Evolutionary conservation across 2,329 filamentous ascomycete species (phyloP), one percentile per base, ranked within the genome.

Genomic region (Fusarium anguioides): DNA sequence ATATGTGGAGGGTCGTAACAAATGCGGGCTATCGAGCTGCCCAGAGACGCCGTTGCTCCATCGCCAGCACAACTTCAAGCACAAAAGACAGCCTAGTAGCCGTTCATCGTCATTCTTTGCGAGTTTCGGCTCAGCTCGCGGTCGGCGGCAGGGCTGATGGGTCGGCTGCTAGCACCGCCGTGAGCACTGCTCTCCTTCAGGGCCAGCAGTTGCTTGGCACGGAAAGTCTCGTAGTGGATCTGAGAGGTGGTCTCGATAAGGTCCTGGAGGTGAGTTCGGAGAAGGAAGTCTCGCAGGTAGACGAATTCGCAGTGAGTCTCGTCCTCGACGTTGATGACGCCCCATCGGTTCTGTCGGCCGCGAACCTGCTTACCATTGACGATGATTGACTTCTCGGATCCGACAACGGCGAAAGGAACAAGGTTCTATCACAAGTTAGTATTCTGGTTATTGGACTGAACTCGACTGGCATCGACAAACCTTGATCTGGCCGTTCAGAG

Each of bases 211-310:
- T 99, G 96, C 90, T 99, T 99, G 76, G 96, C 94, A 82, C 96
- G 94, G 94, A 99, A 99, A 61, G 94, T 97, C 87, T 99, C 96
- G 86, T 99, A 99, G 87, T 99, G 96, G 82, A 97, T 99, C 86
- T 99, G 96, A 73, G 94, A 97, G 45, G 96, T 99, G 29, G 96
- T 99, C 84, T 99, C 96, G 81, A 99, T 97, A 72, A 99, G 89
- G 77, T 99, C 96, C 86, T 99, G 96, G 58, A 99, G 89, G 81
- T 99, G 96, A 68, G 96, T 98, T 78, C 96, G 93, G 75, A 96
- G 97, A 69, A 99, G 89, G 89, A 99, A 99, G 87, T 99, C 95
- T 79, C 96, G 91, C 66, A 99, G 89, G 81, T 97, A 97, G 77
- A 98, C 91, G 77, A 99, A 99, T 88, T 99, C 96, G 88, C 96